Percentiles rank a stretch among this genome's conserved stretches.
Evolutionary conservation across 345 rosid species (phyloP).

Genomic region (Eucalyptus caleyi): DNA sequence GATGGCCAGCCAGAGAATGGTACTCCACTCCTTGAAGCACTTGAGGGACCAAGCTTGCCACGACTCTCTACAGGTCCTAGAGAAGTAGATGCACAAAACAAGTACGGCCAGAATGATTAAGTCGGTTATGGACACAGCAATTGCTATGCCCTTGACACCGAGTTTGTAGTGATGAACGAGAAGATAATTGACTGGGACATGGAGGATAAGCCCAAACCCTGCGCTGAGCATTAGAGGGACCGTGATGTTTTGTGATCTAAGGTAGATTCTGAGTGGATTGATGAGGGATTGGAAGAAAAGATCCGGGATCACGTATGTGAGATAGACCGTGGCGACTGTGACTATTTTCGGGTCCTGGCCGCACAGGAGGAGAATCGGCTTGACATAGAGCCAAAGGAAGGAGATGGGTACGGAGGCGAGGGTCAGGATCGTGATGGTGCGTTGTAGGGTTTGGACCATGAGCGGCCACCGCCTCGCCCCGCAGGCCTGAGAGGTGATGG

Average conservation of each 20-base stretch:
- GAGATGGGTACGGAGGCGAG: slow-evolving; percentile 36
- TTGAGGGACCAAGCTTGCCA: slow-evolving; percentile 32
- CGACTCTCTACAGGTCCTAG: slow-evolving; percentile 22
- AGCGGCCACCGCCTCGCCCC: slow-evolving; percentile 44
- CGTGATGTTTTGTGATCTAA: slow-evolving; percentile 42
- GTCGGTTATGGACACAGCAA: slow-evolving; percentile 24
- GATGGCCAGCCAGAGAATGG: slow-evolving; percentile 27
- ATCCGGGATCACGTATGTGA: slow-evolving; percentile 33
- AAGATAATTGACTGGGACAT: slow-evolving; percentile 29
- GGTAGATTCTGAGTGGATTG: slow-evolving; percentile 33
- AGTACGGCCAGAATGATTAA: slow-evolving; percentile 15
- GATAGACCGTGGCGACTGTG: slow-evolving; percentile 26
- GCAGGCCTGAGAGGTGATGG: slow-evolving; percentile 48
- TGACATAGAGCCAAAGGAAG: slow-evolving; percentile 26
- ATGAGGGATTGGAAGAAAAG: slow-evolving; percentile 30
- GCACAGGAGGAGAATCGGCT: slow-evolving; percentile 22
- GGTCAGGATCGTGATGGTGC: slow-evolving; percentile 27
- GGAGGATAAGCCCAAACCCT: slow-evolving; percentile 27
- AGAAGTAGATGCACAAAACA: slow-evolving; percentile 18
- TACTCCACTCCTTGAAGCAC: slow-evolving; percentile 28
- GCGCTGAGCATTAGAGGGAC: slow-evolving; percentile 34
- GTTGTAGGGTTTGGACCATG: slow-evolving; percentile 43
- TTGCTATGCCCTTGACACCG: slow-evolving; percentile 32
- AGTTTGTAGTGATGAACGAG: slow-evolving; percentile 8
- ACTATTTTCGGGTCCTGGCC: slow-evolving; percentile 38